Evolutionary conservation across 768 basidiomycete genomes (phyloP).

Genomic region (Psilocybe azurescens): DNA sequence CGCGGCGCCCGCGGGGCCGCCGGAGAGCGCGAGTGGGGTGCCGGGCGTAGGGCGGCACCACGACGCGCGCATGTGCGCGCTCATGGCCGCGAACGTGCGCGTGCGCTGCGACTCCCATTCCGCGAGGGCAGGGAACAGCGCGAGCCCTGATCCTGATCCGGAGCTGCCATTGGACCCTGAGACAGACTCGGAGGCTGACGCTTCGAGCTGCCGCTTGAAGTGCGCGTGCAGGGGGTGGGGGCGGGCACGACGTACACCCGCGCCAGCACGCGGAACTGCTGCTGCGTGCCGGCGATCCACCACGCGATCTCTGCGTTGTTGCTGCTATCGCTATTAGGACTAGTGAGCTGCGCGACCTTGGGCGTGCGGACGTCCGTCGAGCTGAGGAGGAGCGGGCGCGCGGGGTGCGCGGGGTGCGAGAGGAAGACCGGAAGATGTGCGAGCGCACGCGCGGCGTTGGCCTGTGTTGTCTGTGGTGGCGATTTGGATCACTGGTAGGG

Average conservation of each 20-base stretch:
- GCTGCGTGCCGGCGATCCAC: slow-evolving; percentile 71
- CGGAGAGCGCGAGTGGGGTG: slow-evolving; percentile 39
- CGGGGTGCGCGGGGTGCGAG: slow-evolving; percentile 41
- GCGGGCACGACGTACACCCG: slow-evolving; percentile 59
- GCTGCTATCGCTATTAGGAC: slow-evolving; percentile 54
- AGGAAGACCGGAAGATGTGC: slow-evolving; percentile 67
- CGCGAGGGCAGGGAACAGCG: slow-evolving; percentile 34
- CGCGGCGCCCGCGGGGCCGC: slow-evolving; percentile 60
- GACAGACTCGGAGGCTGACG: slow-evolving; percentile 9
- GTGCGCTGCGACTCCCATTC: slow-evolving; percentile 73
- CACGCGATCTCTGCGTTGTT: slow-evolving; percentile 65
- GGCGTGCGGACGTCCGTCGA: slow-evolving; percentile 78
- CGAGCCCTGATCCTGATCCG: slow-evolving; percentile 30
- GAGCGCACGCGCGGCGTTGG: slow-evolving; percentile 66
- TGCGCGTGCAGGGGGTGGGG: slow-evolving; percentile 43
- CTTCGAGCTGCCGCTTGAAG: slow-evolving; percentile 33
- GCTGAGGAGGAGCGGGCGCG: slow-evolving; percentile 64
- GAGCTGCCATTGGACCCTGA: too few species aligned
- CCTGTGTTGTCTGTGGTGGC: slow-evolving; percentile 53
- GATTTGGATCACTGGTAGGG: slow-evolving; percentile 62
- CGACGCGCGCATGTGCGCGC: slow-evolving; percentile 65
- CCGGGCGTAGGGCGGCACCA: slow-evolving; percentile 80
- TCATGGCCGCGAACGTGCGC: slow-evolving; percentile 65
- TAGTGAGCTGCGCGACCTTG: slow-evolving; percentile 45
- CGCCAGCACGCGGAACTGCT: slow-evolving; percentile 79